A percentile compares a stretch with the other conserved stretches of the same genome.
These are phyloP conservation scores for Mortierella polycephala DNA, from an alignment of 371 early-diverging fungal genomes.

Conservation along the genomic window DNA sequence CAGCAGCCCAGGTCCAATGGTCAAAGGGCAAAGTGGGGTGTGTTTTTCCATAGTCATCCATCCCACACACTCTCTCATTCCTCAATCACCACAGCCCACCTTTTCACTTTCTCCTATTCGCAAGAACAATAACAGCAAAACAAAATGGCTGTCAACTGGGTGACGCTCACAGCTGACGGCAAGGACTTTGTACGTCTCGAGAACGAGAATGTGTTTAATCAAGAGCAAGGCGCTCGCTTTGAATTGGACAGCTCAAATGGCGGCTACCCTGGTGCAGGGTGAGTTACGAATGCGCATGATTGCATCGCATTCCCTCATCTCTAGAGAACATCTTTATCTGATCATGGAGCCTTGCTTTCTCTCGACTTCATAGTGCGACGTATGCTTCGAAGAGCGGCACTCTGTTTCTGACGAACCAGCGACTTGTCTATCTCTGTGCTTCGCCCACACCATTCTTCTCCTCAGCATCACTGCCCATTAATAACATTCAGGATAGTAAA, in stretches of 20 bases:
- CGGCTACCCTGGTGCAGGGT: constrained; percentile 48
- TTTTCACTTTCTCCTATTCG: not conserved
- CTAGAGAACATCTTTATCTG: not conserved
- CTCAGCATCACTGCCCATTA: constrained; percentile 41
- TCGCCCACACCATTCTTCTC: constrained; percentile 29
- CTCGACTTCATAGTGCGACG: constrained; percentile 13
- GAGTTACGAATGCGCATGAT: not conserved
- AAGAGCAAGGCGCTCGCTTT: constrained; percentile 30
- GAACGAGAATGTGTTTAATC: constrained; percentile 37
- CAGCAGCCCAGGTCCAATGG: no score
- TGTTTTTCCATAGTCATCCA: no score
- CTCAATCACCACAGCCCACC: not conserved
- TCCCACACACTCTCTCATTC: no score
- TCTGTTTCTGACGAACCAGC: constrained; percentile 44
- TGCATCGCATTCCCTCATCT: not conserved
- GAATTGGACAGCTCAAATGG: constrained; percentile 51
- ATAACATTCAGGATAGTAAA: constrained; percentile 46
- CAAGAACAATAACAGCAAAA: not conserved
- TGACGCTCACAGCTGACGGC: constrained; percentile 39
- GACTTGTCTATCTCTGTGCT: constrained; percentile 34
- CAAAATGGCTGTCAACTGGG: constrained; percentile 53
- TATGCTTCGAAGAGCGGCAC: constrained; percentile 39
- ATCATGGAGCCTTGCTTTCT: not conserved
- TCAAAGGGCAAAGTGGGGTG: not conserved
- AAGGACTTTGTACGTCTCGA: constrained; percentile 49